Base-by-base conservation (phyloP, 768 basidiomycete genomes). In the Phylloporus arenicola region DNA sequence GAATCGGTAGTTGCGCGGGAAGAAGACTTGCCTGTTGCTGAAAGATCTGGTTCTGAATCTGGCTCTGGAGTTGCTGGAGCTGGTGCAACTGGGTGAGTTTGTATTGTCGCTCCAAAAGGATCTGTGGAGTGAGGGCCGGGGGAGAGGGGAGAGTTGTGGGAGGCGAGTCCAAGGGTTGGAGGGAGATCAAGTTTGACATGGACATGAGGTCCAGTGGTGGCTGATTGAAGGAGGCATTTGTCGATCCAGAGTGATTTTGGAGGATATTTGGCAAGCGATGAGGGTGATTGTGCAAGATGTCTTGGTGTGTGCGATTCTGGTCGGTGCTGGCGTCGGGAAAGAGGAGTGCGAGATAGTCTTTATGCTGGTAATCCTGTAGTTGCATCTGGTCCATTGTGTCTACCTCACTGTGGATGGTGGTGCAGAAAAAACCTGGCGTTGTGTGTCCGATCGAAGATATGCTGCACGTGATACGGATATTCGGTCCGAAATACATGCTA, bases 11-110 rank as follows among this genome's bases (percentile, higher is more conserved):
- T 42, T 19, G 37, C 31, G 40, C 27, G 24, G 35, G 48, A 45
- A 49, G 48, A 43, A 43, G 45, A 63, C 79, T 54, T 50, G 86
- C 91, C 83, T 92, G 91, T 63, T 92, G 90, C 61, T 92, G 90
- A 52, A 92, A 88, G 52, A 91, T 87, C 73, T 90, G 86, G 50
- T 83, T 83, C 64, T 93, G 88, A 50, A 91, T 87, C 70, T 90
- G 86, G 52, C 85, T 83, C 62, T 93, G 88, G 12, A 85, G 72
- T 64, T 87, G 82, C 61, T 86, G 86, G 9, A 87, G 72, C 64
- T 86, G 83, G 54, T 86, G 89, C 3, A 92, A 72, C 64, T 88
- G 86, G 2, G 79, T 78, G 40, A 91, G 74, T 64, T 84, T 86
- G 70, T 88, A 79, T 64, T 90, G 87, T 58, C 89, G 86, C 60